phyloP scores from a whole-genome alignment of 1,284 basidiomycete species.

The Gymnopus androsaceus region DNA sequence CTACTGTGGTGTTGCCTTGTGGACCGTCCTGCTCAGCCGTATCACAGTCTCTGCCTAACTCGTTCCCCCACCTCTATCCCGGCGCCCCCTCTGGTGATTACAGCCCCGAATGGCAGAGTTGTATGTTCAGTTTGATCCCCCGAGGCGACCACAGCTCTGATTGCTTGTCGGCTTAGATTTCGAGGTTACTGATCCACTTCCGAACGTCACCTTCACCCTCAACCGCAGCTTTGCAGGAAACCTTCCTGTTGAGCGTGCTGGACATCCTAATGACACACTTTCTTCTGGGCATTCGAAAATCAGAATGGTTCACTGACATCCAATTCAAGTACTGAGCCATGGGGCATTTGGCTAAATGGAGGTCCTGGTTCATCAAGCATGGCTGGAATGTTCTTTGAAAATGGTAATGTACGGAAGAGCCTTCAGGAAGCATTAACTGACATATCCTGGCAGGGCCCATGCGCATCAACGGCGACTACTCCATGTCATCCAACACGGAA shows the following conservation, averaged over 20 bases:
- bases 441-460: conserved; percentile 53
- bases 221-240: conserved; percentile 67
- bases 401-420: conserved; percentile 28
- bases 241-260: conserved; percentile 60
- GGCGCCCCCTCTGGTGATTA: conserved; percentile 52
- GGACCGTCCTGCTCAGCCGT: not conserved
- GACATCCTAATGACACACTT: conserved; percentile 73
- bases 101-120: conserved; percentile 63
- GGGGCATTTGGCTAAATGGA: conserved; percentile 78
- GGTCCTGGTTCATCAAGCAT: conserved; percentile 74
- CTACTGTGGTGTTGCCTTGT: not conserved
- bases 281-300: conserved; percentile 73
- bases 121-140: conserved; percentile 43
- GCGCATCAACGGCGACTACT: conserved; percentile 50
- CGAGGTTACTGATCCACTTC: conserved; percentile 54
- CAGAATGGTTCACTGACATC: conserved; percentile 58
- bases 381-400: conserved; percentile 65
- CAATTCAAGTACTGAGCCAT: conserved; percentile 48
- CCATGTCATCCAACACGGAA: conserved; percentile 49
- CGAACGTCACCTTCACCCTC: conserved; percentile 63
- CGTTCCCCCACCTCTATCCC: conserved; percentile 53
- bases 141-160: not conserved
- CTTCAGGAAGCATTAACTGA: not conserved
- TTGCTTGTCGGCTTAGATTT: conserved; percentile 42
- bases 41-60: conserved; percentile 36